Percentiles rank a stretch among this genome's conserved stretches.
Conservation (phyloP, 805 yeast species). For the Suhomyces xylopsoci region DNA sequence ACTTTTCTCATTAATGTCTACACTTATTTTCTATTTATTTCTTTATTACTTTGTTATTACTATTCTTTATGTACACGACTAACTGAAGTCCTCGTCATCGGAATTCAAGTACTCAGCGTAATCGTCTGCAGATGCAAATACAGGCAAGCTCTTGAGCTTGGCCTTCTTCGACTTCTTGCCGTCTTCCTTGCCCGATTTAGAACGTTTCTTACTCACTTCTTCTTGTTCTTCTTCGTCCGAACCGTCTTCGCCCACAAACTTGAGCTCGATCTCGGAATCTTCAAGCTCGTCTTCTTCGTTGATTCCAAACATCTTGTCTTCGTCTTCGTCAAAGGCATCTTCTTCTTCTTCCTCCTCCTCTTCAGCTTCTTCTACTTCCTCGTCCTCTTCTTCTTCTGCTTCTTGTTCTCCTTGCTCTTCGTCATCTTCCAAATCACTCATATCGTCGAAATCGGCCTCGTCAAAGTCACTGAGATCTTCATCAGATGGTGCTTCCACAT, state of each 20-base stretch:
- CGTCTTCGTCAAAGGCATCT: conserved; percentile 19
- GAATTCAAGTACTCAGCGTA: conserved; percentile 71
- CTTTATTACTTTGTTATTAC: background rate
- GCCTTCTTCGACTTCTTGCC: conserved; percentile 45
- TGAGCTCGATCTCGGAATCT: conserved; percentile 13
- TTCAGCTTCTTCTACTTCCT: conserved; percentile 20
- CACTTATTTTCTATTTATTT: too few relatives aligned
- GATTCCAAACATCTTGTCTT: conserved; percentile 18
- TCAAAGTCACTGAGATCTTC: conserved; percentile 38
- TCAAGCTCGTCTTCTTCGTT: conserved; percentile 26
- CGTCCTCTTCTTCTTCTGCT: conserved; percentile 24
- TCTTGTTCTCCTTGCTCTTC: conserved; percentile 21
- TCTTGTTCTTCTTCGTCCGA: conserved; percentile 18
- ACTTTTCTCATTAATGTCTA: too few relatives aligned
- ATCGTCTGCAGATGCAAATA: conserved; percentile 86
- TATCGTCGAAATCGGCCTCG: conserved; percentile 41
- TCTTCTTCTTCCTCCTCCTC: conserved; percentile 12
- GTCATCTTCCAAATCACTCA: conserved; percentile 39
- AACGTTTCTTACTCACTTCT: conserved; percentile 19
- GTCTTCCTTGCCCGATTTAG: conserved; percentile 24
- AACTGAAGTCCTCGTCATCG: conserved; percentile 50
- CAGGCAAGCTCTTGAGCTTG: conserved; percentile 67
- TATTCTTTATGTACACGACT: background rate
- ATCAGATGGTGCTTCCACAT: conserved; percentile 50
- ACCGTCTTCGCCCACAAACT: conserved; percentile 26